phyloP scores from a whole-genome alignment of 2,329 filamentous ascomycete species.

The Cladophialophora carrionii region DNA sequence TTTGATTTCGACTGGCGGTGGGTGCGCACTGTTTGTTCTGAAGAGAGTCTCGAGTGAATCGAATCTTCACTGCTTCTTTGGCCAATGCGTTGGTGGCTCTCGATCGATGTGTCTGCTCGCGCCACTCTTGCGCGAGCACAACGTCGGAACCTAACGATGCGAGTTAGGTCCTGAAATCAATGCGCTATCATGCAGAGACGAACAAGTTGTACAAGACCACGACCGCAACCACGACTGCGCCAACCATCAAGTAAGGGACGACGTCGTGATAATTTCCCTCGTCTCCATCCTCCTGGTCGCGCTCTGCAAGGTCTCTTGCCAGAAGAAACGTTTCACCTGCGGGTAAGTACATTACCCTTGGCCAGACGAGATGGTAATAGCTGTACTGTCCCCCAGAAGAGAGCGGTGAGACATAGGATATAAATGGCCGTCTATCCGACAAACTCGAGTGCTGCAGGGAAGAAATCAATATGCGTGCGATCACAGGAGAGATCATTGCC shows the following conservation, averaged over 20 bases:
- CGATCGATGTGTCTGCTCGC: background rate
- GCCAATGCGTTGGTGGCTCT: background rate
- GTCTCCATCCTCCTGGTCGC: background rate
- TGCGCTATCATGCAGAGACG: background rate
- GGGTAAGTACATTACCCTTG: background rate
- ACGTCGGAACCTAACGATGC: background rate
- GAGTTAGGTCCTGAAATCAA: background rate
- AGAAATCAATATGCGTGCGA: background rate
- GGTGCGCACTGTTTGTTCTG: background rate
- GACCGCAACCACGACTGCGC: background rate
- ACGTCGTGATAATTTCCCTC: background rate
- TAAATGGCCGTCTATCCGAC: background rate
- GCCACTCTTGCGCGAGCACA: background rate
- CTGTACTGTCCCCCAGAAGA: background rate
- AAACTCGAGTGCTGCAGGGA: background rate
- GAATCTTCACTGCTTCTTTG: background rate
- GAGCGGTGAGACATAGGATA: background rate
- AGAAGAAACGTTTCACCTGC: background rate
- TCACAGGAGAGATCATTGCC: background rate
- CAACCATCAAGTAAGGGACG: background rate
- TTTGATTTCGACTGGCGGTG: background rate
- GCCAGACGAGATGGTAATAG: background rate
- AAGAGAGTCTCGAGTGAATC: background rate
- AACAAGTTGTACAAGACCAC: background rate
- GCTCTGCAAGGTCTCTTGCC: background rate